phyloP scores from a whole-genome alignment of 169 alveolate genomes.

The Plasmodium vivax region DNA sequence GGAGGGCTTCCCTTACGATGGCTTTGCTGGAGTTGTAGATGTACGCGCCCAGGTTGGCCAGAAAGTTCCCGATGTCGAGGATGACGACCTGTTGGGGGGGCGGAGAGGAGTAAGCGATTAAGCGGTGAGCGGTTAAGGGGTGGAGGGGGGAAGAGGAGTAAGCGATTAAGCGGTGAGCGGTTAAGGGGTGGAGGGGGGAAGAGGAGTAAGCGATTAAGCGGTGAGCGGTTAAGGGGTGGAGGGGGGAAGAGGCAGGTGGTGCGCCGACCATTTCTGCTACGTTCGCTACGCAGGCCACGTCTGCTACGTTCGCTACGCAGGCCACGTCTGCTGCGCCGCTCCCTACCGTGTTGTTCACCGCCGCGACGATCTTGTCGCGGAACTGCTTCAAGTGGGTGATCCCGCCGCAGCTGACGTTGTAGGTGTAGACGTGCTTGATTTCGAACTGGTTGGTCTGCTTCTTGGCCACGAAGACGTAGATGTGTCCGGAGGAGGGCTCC shows the following conservation, averaged over 20 bases:
- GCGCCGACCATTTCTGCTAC: background rate
- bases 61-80: conserved; percentile 30
- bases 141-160: background rate
- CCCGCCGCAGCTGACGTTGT: conserved; percentile 54
- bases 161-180: too few relatives aligned
- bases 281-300: background rate
- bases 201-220: too few relatives aligned
- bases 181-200: background rate
- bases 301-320: background rate
- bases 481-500: conserved; percentile 65
- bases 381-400: conserved; percentile 34
- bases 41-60: conserved; percentile 9
- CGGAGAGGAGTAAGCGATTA: too few relatives aligned
- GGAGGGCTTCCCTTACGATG: background rate
- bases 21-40: conserved; percentile 2
- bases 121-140: background rate
- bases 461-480: conserved; percentile 44
- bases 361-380: conserved; percentile 20
- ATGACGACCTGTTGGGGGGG: conserved; percentile 20
- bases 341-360: conserved; percentile 53
- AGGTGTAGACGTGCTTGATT: conserved; percentile 64
- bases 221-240: background rate
- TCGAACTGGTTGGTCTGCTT: conserved; percentile 37
- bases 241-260: background rate
- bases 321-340: background rate